phyloP scores from a whole-genome alignment of 345 rosid species.

The Dipteronia sinensis region DNA sequence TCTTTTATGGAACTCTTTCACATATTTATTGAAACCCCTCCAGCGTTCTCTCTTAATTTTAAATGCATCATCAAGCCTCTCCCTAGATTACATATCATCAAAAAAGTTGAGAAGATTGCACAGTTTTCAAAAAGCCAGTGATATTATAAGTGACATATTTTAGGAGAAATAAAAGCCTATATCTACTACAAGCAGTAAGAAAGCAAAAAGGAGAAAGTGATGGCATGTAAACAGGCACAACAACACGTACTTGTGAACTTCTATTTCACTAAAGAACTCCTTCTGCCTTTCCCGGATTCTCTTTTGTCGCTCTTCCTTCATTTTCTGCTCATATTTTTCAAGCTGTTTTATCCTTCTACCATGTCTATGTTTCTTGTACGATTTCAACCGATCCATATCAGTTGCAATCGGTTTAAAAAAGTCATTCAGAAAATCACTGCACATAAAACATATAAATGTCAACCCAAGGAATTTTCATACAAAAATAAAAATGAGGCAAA shows the following conservation, averaged over 20 bases:
- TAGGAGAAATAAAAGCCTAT: neutral
- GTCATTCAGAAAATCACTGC: conserved; percentile 77
- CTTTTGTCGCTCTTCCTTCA: conserved; percentile 95
- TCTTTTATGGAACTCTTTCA: conserved; percentile 88
- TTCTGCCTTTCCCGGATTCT: conserved; percentile 96
- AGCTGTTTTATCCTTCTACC: conserved; percentile 90
- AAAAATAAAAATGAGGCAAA: neutral
- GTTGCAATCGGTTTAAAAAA: conserved; percentile 73
- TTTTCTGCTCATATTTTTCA: conserved; percentile 80
- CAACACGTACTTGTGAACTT: conserved; percentile 75
- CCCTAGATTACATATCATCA: conserved; percentile 54
- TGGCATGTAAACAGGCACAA: neutral
- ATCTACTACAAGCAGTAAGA: conserved; percentile 11
- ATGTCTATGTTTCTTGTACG: conserved; percentile 82
- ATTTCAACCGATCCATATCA: conserved; percentile 73
- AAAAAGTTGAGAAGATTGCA: conserved; percentile 22
- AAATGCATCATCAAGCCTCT: conserved; percentile 78
- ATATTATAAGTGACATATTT: neutral
- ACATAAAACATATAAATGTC: conserved; percentile 26
- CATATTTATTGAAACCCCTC: conserved; percentile 86
- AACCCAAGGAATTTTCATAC: conserved; percentile 2
- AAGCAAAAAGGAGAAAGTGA: conserved; percentile 14
- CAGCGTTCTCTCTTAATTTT: conserved; percentile 86
- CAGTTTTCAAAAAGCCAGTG: neutral
- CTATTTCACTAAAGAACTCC: conserved; percentile 91